Conservation (phyloP, 1,139 yeast genomes). For the Hansenula lynferdii region DNA sequence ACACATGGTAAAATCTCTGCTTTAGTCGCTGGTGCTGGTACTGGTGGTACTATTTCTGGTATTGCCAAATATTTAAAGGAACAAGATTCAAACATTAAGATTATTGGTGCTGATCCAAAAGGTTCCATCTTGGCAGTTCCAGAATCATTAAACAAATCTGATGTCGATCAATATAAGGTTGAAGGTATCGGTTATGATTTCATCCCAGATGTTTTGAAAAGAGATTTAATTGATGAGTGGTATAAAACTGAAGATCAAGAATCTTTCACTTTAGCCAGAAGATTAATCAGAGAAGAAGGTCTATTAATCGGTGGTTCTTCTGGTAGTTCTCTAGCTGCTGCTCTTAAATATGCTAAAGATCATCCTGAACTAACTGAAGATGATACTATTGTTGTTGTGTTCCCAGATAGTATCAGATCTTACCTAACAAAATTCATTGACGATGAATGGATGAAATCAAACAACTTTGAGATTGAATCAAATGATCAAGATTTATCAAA, state of each 20-base stretch:
- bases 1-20: conserved; percentile 68
- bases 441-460: conserved; percentile 86
- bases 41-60: conserved; percentile 83
- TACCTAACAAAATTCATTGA: conserved; percentile 86
- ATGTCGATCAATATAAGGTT: conserved; percentile 62
- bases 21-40: conserved; percentile 88
- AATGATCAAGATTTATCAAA: conserved; percentile 24
- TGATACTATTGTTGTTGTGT: conserved; percentile 73
- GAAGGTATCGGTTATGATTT: conserved; percentile 94
- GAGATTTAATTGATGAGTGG: conserved; percentile 71
- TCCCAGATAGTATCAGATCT: conserved; percentile 87
- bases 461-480: conserved; percentile 52
- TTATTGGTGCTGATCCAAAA: conserved; percentile 82
- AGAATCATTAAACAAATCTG: conserved; percentile 59
- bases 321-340: conserved; percentile 82
- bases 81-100: conserved; percentile 54
- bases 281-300: conserved; percentile 83
- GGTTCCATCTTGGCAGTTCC: conserved; percentile 87
- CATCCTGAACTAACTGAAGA: conserved; percentile 58
- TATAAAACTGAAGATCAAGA: conserved; percentile 83
- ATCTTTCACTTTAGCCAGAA: conserved; percentile 76
- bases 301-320: conserved; percentile 86
- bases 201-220: conserved; percentile 74
- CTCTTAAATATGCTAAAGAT: conserved; percentile 64
- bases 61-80: conserved; percentile 74